These are phyloP conservation scores for Prosopis cineraria DNA, from an alignment of 306 rosid genomes.

Conservation along the genomic window DNA sequence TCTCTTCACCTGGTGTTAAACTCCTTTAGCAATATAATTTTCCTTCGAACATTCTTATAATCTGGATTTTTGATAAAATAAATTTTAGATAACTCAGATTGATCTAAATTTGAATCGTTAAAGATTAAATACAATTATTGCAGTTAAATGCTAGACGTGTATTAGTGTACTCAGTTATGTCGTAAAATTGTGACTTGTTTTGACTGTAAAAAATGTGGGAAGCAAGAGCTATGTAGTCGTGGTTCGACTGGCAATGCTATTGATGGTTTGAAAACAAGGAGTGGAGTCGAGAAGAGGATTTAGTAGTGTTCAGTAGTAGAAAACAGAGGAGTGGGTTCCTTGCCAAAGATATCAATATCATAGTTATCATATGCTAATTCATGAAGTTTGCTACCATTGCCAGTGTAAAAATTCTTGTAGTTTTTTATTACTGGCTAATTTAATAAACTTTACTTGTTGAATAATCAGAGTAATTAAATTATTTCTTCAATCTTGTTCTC, in stretches of 20 bases:
- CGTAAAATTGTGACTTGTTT: neutral
- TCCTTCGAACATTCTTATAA: neutral
- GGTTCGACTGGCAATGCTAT: slow-evolving; percentile 8
- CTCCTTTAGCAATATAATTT: neutral
- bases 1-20: neutral
- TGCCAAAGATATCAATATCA: neutral
- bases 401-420: neutral
- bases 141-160: neutral
- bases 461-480: slow-evolving; percentile 6
- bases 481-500: slow-evolving; percentile 37
- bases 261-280: slow-evolving; percentile 21
- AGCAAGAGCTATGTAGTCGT: neutral
- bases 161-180: neutral
- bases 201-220: neutral
- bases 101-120: neutral
- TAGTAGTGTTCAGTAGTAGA: neutral
- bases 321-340: neutral
- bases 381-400: neutral
- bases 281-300: neutral
- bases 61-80: neutral
- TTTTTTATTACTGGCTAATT: slow-evolving; percentile 9
- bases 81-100: neutral
- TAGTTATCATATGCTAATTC: neutral
- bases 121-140: neutral
- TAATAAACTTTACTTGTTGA: neutral